phyloP scores from a whole-genome alignment of 352 stramenopile genomes.

The Lagenidium giganteum region DNA sequence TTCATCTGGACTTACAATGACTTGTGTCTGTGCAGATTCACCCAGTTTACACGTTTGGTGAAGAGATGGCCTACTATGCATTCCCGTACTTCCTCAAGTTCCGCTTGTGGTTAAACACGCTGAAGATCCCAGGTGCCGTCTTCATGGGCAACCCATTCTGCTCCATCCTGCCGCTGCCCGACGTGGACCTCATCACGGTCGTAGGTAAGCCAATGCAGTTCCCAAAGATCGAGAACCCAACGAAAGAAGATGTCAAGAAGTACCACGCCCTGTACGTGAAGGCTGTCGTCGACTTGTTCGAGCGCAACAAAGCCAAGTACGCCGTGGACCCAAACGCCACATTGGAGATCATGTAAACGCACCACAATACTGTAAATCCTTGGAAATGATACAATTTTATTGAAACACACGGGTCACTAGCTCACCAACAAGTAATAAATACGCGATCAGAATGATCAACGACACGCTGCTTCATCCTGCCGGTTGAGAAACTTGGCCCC shows the following conservation, averaged over 20 bases:
- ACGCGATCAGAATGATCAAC: too few species aligned
- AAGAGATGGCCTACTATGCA: slow-evolving; percentile 85
- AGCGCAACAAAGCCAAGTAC: slow-evolving; percentile 82
- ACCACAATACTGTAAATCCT: too few species aligned
- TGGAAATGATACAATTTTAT: too few species aligned
- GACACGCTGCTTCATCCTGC: too few species aligned
- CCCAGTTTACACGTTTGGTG: slow-evolving; percentile 91
- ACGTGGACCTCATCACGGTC: slow-evolving; percentile 84
- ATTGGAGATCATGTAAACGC: slow-evolving; percentile 52
- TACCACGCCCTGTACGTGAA: slow-evolving; percentile 89
- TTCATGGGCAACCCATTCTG: slow-evolving; percentile 70
- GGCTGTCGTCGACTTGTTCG: slow-evolving; percentile 80
- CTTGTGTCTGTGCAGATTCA: slow-evolving; percentile 14
- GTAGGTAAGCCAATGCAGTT: slow-evolving; percentile 84
- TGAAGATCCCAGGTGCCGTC: slow-evolving; percentile 78
- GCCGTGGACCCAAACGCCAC: slow-evolving; percentile 45
- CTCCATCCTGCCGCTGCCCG: slow-evolving; percentile 76
- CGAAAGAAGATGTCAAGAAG: slow-evolving; percentile 77
- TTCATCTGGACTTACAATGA: neutral
- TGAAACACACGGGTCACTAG: too few species aligned
- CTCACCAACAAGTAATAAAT: too few species aligned
- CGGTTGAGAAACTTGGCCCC: too few species aligned
- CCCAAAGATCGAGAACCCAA: slow-evolving; percentile 84
- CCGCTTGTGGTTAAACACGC: slow-evolving; percentile 78
- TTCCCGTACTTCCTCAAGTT: slow-evolving; percentile 74